Evolutionary conservation across 1,284 basidiomycete genomes (phyloP).

Genomic region (Cryptococcus maquisensis): DNA sequence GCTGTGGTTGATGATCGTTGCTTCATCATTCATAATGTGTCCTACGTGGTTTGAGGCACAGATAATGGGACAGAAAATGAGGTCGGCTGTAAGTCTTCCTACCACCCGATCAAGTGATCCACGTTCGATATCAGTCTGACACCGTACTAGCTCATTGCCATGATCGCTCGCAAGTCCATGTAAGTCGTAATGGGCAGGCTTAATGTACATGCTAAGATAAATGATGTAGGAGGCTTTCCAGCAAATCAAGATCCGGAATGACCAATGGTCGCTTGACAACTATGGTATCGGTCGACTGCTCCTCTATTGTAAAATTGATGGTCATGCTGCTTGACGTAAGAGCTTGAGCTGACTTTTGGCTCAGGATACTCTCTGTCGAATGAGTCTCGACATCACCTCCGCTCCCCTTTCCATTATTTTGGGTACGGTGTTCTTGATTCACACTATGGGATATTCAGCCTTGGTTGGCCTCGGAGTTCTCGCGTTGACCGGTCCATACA

Average conservation of each 20-base stretch:
- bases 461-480: slow-evolving; percentile 24
- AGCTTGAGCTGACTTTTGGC: too few species aligned
- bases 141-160: slow-evolving; percentile 16
- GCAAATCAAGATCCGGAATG: slow-evolving; percentile 12
- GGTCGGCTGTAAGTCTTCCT: slow-evolving; percentile 1
- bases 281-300: slow-evolving; percentile 62
- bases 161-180: slow-evolving; percentile 26
- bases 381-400: slow-evolving; percentile 52
- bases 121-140: neutral
- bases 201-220: slow-evolving; percentile 11
- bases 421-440: slow-evolving; percentile 62
- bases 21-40: slow-evolving; percentile 7
- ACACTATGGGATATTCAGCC: slow-evolving; percentile 45
- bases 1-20: slow-evolving; percentile 13
- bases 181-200: slow-evolving; percentile 10
- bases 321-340: too few species aligned
- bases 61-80: slow-evolving; percentile 7
- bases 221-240: slow-evolving; percentile 40
- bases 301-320: slow-evolving; percentile 54
- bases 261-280: slow-evolving; percentile 55
- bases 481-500: slow-evolving; percentile 5
- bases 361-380: slow-evolving; percentile 7
- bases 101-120: neutral
- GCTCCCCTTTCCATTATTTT: slow-evolving; percentile 54
- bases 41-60: slow-evolving; percentile 4